A percentile compares a stretch with the other conserved stretches of the same genome.
Conservation (phyloP, 495 filamentous ascomycete species). For the Ramalina intermedia region DNA sequence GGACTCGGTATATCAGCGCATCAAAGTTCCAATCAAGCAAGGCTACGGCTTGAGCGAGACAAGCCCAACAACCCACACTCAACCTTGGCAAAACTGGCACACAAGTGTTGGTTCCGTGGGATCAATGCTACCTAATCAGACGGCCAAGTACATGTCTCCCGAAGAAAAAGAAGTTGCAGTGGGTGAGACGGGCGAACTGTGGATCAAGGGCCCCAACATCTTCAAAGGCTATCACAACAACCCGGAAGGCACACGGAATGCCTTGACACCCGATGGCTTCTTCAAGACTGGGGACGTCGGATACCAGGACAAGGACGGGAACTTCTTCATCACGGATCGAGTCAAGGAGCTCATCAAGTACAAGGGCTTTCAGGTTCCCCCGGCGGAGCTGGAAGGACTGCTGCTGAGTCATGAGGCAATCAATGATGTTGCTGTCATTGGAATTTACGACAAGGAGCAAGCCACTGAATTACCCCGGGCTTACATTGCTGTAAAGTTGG, state of each 20-base stretch:
- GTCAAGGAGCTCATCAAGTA: conserved; percentile 89
- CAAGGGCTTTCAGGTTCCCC: conserved; percentile 70
- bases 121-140: conserved; percentile 63
- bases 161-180: conserved; percentile 43
- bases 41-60: conserved; percentile 81
- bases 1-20: conserved; percentile 57
- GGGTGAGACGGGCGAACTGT: conserved; percentile 55
- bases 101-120: conserved; percentile 69
- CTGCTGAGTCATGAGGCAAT: conserved; percentile 58
- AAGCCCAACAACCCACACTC: conserved; percentile 40
- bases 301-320: conserved; percentile 42
- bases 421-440: conserved; percentile 73
- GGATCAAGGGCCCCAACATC: conserved; percentile 43
- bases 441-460: conserved; percentile 52
- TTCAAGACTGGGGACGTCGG: conserved; percentile 55
- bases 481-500: conserved; percentile 55
- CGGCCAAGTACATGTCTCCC: conserved; percentile 63
- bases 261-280: conserved; percentile 43
- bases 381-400: conserved; percentile 75
- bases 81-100: conserved; percentile 67
- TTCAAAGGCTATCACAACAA: conserved; percentile 66
- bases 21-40: conserved; percentile 63
- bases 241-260: conserved; percentile 48
- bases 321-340: conserved; percentile 68
- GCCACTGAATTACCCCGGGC: conserved; percentile 76